phyloP scores from a whole-genome alignment of 2,329 filamentous ascomycete species.

The Phialophora macrospora region DNA sequence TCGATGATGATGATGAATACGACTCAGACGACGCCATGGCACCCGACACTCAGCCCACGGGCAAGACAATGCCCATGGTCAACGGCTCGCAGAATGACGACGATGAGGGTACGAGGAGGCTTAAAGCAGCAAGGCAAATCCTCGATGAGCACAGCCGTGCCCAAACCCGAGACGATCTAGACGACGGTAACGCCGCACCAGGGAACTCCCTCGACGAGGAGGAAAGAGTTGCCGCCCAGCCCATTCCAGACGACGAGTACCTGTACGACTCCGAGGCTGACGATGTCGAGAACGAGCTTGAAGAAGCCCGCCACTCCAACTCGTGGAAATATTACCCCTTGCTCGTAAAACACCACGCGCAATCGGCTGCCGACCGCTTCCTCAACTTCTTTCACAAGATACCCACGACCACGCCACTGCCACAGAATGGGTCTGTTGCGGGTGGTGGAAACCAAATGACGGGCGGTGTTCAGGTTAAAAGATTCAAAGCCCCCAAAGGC shows the following conservation, averaged over 20 bases:
- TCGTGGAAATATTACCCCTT: conserved; percentile 70
- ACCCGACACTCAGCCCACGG: conserved; percentile 38
- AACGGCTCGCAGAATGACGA: conserved; percentile 44
- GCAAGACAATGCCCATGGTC: conserved; percentile 37
- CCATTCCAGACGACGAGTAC: conserved; percentile 62
- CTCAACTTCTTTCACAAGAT: conserved; percentile 56
- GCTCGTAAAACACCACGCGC: conserved; percentile 59
- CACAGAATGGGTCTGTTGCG: conserved; percentile 42
- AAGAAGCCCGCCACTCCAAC: conserved; percentile 76
- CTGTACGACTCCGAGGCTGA: conserved; percentile 92
- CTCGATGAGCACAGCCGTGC: conserved; percentile 56
- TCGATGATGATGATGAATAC: conserved; percentile 73
- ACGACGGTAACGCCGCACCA: conserved; percentile 41
- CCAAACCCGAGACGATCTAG: conserved; percentile 43
- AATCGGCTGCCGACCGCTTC: conserved; percentile 54
- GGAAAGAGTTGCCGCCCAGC: conserved; percentile 73
- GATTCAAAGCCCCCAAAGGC: conserved; percentile 63
- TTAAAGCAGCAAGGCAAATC: conserved; percentile 57
- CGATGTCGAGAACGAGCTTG: conserved; percentile 71
- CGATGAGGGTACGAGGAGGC: conserved; percentile 47
- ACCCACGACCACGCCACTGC: conserved; percentile 59
- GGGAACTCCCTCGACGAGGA: conserved; percentile 72
- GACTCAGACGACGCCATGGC: conserved; percentile 66
- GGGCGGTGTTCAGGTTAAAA: conserved; percentile 51
- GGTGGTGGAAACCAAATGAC: conserved; percentile 50